Conservation (phyloP, 495 filamentous ascomycete genomes). For the Penicillium angulare region DNA sequence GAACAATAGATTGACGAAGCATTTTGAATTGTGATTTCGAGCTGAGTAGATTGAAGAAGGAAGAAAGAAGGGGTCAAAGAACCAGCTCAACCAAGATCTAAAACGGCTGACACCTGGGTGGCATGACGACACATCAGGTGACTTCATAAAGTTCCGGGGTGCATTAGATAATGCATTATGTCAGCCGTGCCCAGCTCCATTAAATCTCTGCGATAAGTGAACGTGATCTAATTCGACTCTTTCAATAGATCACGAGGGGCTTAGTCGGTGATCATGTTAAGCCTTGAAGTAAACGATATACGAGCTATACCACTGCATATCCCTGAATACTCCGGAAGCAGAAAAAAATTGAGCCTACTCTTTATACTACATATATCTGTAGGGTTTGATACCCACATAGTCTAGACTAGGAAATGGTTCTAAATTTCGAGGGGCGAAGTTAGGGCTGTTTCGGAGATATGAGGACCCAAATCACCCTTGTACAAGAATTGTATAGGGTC, state of each 20-base stretch:
- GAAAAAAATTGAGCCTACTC: too few relatives aligned
- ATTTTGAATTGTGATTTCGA: conserved; percentile 42
- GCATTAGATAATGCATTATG: conserved; percentile 14
- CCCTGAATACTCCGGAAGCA: too few relatives aligned
- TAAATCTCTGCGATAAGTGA: conserved; percentile 33
- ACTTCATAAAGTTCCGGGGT: conserved; percentile 7
- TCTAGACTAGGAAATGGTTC: too few relatives aligned
- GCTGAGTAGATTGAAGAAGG: conserved; percentile 1
- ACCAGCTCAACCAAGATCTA: not conserved
- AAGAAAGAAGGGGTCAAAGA: conserved; percentile 24
- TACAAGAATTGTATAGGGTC: not conserved
- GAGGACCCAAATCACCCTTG: too few relatives aligned
- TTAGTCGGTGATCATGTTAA: not conserved
- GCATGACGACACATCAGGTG: conserved; percentile 27
- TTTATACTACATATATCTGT: too few relatives aligned
- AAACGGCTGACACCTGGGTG: not conserved
- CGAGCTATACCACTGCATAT: too few relatives aligned
- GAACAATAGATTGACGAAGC: conserved; percentile 64
- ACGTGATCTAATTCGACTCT: conserved; percentile 27
- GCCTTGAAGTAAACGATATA: not conserved
- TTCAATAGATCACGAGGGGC: conserved; percentile 21
- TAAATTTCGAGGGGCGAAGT: too few relatives aligned
- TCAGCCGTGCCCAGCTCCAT: conserved; percentile 6
- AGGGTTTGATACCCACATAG: too few relatives aligned
- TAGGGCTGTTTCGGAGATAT: conserved; percentile 8